These are phyloP conservation scores for Coniochaeta ligniaria DNA, from an alignment of 2,329 filamentous ascomycete genomes.

Conservation along the genomic window DNA sequence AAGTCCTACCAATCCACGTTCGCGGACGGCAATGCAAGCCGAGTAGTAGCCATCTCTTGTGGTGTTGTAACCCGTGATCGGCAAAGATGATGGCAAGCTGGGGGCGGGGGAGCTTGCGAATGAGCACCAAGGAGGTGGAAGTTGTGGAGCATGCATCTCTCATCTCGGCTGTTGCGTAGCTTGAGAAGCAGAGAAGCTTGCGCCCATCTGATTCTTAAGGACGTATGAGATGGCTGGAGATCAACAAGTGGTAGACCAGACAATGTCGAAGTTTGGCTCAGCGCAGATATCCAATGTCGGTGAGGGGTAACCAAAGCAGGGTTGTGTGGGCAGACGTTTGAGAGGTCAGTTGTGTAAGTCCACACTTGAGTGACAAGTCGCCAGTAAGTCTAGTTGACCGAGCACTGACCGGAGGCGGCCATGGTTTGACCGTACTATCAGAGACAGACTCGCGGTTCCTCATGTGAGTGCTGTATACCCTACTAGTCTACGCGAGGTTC, in stretches of 20 bases:
- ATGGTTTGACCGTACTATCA: neutral
- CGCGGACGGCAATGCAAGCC: neutral
- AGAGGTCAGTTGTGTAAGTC: neutral
- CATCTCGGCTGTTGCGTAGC: neutral
- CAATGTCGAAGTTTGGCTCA: neutral
- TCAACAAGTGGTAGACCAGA: neutral
- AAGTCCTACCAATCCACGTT: neutral
- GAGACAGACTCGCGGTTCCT: no score
- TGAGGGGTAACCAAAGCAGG: conserved; percentile 2
- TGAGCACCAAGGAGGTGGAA: neutral
- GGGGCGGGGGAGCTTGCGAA: neutral
- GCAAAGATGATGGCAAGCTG: neutral
- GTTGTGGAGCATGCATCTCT: neutral
- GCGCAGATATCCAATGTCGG: neutral
- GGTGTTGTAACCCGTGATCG: neutral
- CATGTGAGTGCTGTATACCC: no score
- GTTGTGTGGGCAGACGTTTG: neutral
- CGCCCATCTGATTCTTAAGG: neutral
- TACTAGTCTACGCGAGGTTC: no score
- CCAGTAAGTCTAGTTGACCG: neutral
- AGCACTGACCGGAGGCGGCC: neutral
- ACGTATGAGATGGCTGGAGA: neutral
- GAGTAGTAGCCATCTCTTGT: neutral
- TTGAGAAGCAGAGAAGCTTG: neutral
- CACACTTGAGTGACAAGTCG: neutral